phyloP scores from a whole-genome alignment of 2,329 filamentous ascomycete genomes.

The Pestalotiopsis sp. region DNA sequence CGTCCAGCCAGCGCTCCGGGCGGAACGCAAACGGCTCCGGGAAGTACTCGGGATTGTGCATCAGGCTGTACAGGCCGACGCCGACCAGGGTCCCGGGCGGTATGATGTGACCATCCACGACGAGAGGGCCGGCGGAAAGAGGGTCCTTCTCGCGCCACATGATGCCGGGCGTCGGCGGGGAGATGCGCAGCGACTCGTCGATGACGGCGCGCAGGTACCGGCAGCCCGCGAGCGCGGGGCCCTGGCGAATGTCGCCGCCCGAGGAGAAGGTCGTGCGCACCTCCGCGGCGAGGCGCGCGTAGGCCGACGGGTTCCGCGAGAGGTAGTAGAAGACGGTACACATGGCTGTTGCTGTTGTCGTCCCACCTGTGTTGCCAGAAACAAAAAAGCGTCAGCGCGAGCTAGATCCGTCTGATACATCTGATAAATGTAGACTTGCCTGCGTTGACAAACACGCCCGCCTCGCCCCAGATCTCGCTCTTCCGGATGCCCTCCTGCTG shows the following conservation, averaged over 20 bases:
- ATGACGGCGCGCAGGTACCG: conserved; percentile 24
- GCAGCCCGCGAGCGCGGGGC: conserved; percentile 16
- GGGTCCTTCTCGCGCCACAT: neutral
- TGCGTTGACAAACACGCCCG: neutral
- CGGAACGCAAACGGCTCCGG: conserved; percentile 28
- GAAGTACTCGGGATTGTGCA: conserved; percentile 35
- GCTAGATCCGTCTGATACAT: neutral
- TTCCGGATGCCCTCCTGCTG: neutral
- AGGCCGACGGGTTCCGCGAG: neutral
- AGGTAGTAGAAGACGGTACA: neutral
- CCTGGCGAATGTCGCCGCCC: conserved; percentile 16
- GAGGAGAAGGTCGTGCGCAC: conserved; percentile 20
- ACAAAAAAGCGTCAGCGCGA: neutral
- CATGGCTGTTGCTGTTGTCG: neutral
- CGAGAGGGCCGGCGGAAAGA: neutral
- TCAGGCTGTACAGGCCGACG: conserved; percentile 34
- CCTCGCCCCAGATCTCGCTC: neutral
- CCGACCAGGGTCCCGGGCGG: conserved; percentile 37
- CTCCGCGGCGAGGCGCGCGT: conserved; percentile 18
- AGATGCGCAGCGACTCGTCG: conserved; percentile 24
- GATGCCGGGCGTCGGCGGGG: conserved; percentile 14
- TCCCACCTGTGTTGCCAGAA: neutral
- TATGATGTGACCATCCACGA: conserved; percentile 30
- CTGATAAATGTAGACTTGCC: neutral
- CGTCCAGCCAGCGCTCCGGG: conserved; percentile 37